These are phyloP conservation scores for Calonectria leucothoes DNA, from an alignment of 2,329 filamentous ascomycete species.

Conservation along the genomic window DNA sequence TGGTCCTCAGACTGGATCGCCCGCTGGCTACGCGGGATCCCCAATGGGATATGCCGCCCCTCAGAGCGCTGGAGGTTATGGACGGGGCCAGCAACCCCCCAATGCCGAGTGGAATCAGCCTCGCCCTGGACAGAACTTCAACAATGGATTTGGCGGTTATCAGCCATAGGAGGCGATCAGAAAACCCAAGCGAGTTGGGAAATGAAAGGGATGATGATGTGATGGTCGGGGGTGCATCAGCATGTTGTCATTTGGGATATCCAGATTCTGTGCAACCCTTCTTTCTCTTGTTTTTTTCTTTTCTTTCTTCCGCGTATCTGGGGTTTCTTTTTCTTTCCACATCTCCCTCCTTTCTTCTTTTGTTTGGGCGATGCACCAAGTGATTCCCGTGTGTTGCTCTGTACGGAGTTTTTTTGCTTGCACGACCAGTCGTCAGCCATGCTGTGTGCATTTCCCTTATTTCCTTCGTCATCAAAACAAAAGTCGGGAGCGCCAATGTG, in stretches of 20 bases:
- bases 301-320: slow-evolving; percentile 35
- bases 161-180: slow-evolving; percentile 61
- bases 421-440: slow-evolving; percentile 32
- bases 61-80: slow-evolving; percentile 85
- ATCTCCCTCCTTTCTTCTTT: slow-evolving; percentile 37
- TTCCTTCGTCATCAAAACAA: slow-evolving; percentile 35
- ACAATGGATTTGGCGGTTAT: slow-evolving; percentile 72
- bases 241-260: slow-evolving; percentile 38
- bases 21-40: slow-evolving; percentile 72
- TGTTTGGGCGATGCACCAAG: slow-evolving; percentile 36
- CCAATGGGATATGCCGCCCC: slow-evolving; percentile 78
- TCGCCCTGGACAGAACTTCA: slow-evolving; percentile 66
- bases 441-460: slow-evolving; percentile 37
- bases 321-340: slow-evolving; percentile 31
- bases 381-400: slow-evolving; percentile 41
- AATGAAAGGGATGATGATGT: slow-evolving; percentile 37
- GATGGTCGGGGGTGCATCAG: slow-evolving; percentile 31
- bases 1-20: slow-evolving; percentile 70
- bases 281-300: slow-evolving; percentile 36
- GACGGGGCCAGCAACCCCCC: slow-evolving; percentile 75
- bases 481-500: slow-evolving; percentile 39
- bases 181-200: slow-evolving; percentile 38
- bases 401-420: slow-evolving; percentile 42
- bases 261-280: slow-evolving; percentile 30
- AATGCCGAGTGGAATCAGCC: slow-evolving; percentile 67